Conservation (phyloP, 768 basidiomycete genomes). For the Gelatoporia subvermispora region DNA sequence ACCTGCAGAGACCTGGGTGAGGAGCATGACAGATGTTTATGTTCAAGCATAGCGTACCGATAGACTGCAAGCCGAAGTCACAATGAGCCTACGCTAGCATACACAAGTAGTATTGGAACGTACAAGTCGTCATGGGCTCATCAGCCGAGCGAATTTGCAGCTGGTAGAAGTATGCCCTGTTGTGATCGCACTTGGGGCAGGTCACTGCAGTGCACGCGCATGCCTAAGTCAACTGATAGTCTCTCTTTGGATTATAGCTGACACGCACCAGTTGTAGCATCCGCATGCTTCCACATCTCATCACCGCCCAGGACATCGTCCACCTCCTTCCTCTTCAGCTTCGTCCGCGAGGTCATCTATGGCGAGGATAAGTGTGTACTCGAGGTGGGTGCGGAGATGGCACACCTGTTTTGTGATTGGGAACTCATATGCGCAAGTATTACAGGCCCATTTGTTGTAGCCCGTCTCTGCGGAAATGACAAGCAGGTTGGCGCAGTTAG, state of each 20-base stretch:
- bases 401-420: slow-evolving; percentile 79
- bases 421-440: slow-evolving; percentile 93
- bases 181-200: slow-evolving; percentile 80
- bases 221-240: not conserved
- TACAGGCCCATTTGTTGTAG: slow-evolving; percentile 90
- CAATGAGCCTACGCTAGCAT: slow-evolving; percentile 5
- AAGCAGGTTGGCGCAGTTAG: slow-evolving; percentile 87
- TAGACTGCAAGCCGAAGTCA: slow-evolving; percentile 44
- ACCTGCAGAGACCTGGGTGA: slow-evolving; percentile 33
- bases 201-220: slow-evolving; percentile 33
- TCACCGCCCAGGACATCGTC: slow-evolving; percentile 96
- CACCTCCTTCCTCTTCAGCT: slow-evolving; percentile 81
- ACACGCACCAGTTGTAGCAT: slow-evolving; percentile 68
- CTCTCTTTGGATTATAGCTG: not conserved
- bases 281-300: slow-evolving; percentile 91
- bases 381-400: slow-evolving; percentile 1
- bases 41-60: slow-evolving; percentile 35
- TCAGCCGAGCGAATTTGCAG: slow-evolving; percentile 93
- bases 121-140: slow-evolving; percentile 77
- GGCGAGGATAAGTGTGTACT: not conserved
- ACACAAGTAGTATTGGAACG: slow-evolving; percentile 12
- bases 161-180: slow-evolving; percentile 90
- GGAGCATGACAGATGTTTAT: not conserved
- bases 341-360: slow-evolving; percentile 91
- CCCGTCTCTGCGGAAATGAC: slow-evolving; percentile 73